Evolutionary conservation across 2,329 filamentous ascomycete genomes (phyloP).

Genomic region (Neoarthrinium moseri): DNA sequence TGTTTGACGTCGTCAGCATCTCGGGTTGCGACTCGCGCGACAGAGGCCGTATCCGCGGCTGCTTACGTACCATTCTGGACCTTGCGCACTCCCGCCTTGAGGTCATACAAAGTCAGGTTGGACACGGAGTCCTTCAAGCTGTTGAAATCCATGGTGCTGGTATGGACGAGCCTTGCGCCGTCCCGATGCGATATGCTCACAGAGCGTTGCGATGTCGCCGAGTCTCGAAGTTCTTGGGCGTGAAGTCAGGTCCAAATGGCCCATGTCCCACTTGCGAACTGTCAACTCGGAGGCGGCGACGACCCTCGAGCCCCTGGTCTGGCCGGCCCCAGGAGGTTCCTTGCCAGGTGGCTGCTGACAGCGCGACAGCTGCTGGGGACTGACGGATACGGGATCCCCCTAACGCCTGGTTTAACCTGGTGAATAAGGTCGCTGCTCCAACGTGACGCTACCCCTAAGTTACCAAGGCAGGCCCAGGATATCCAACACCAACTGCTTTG

Average conservation of each 20-base stretch:
- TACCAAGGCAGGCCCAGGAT: too few species aligned
- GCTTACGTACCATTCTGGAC: slow-evolving; percentile 82
- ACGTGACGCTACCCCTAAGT: too few species aligned
- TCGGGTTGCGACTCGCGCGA: background rate
- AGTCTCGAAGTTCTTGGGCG: background rate
- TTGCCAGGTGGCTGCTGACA: too few species aligned
- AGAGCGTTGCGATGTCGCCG: background rate
- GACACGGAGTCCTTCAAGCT: slow-evolving; percentile 82
- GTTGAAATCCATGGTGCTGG: slow-evolving; percentile 74
- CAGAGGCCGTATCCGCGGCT: background rate
- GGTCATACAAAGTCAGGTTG: slow-evolving; percentile 90
- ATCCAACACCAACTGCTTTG: too few species aligned
- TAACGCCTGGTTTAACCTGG: too few species aligned
- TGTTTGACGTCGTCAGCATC: slow-evolving; percentile 31
- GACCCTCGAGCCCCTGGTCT: slow-evolving; percentile 1
- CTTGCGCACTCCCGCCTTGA: slow-evolving; percentile 93
- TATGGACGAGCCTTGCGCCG: background rate
- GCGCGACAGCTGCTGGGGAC: too few species aligned
- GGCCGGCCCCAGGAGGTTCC: background rate
- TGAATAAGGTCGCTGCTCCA: too few species aligned
- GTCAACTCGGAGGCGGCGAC: background rate
- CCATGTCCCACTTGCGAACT: too few species aligned
- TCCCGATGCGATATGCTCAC: background rate
- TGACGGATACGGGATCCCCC: too few species aligned
- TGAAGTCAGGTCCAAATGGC: background rate